Evolutionary conservation across 148 eudicot species (phyloP).

Genomic region (Salicornia ramosissima): DNA sequence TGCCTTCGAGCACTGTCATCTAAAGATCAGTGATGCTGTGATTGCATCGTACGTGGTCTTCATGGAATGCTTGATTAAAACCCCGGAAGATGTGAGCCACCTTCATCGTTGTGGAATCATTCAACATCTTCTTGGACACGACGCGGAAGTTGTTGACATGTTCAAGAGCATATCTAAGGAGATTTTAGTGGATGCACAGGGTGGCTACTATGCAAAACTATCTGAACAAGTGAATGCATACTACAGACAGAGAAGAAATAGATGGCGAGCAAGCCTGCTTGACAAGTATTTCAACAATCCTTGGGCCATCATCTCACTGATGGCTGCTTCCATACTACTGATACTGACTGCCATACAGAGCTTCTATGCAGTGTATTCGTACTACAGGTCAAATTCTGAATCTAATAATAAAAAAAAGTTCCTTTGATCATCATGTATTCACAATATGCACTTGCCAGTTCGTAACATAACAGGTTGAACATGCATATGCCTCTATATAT

Average conservation of each 20-base stretch:
- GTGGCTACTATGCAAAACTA: too few relatives aligned
- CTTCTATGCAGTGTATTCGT: conserved; percentile 15
- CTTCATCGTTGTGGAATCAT: conserved; percentile 53
- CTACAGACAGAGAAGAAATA: conserved; percentile 3
- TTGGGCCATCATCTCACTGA: conserved; percentile 25
- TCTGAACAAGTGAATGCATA: too few relatives aligned
- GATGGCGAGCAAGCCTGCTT: background rate
- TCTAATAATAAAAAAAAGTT: too few relatives aligned
- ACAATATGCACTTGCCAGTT: too few relatives aligned
- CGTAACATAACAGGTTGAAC: too few relatives aligned
- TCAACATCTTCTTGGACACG: conserved; percentile 62
- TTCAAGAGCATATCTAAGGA: conserved; percentile 58
- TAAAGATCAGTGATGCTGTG: conserved; percentile 13
- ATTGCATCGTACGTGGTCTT: conserved; percentile 23
- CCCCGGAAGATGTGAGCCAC: conserved; percentile 23
- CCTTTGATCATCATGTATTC: too few relatives aligned
- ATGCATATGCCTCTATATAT: too few relatives aligned
- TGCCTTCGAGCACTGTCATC: conserved; percentile 47
- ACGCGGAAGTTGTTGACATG: conserved; percentile 55
- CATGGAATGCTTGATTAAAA: conserved; percentile 25
- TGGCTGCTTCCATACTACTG: conserved; percentile 16
- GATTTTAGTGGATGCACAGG: background rate
- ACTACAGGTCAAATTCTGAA: conserved; percentile 7
- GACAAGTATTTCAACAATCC: conserved; percentile 26
- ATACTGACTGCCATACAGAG: conserved; percentile 19